These are phyloP conservation scores for Diaporthe citri DNA, from an alignment of 2,329 filamentous ascomycete species.

Conservation along the genomic window DNA sequence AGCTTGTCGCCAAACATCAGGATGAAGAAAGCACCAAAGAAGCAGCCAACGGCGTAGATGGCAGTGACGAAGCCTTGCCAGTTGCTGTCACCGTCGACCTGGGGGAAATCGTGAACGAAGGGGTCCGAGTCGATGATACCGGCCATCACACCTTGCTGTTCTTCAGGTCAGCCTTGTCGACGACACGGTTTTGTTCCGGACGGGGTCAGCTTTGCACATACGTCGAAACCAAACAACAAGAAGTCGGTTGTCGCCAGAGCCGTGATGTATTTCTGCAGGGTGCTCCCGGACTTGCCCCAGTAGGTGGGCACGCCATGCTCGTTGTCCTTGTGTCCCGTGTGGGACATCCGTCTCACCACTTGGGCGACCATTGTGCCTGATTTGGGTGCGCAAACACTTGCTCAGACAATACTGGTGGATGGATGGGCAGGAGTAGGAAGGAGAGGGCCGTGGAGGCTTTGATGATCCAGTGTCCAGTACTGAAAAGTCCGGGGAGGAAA, in stretches of 20 bases:
- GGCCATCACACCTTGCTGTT: slow-evolving; percentile 41
- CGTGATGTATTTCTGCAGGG: slow-evolving; percentile 39
- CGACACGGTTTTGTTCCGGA: accelerated
- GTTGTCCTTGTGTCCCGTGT: slow-evolving; percentile 40
- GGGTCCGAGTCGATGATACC: slow-evolving; percentile 35
- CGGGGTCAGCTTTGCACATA: background rate
- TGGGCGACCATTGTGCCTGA: slow-evolving; percentile 36
- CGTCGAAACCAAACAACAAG: slow-evolving; percentile 40
- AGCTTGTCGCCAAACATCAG: slow-evolving; percentile 64
- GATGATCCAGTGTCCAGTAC: slow-evolving; percentile 4
- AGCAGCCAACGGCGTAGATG: slow-evolving; percentile 58
- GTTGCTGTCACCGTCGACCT: slow-evolving; percentile 48
- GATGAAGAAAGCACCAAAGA: slow-evolving; percentile 55
- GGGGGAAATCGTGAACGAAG: slow-evolving; percentile 45
- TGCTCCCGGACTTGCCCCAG: slow-evolving; percentile 38
- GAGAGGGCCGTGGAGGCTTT: background rate
- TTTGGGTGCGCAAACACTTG: slow-evolving; percentile 11
- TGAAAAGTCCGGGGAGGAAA: slow-evolving; percentile 10
- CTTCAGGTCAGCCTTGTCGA: background rate
- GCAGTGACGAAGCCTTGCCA: slow-evolving; percentile 55
- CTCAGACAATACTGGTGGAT: background rate
- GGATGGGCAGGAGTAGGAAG: background rate
- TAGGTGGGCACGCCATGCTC: slow-evolving; percentile 40
- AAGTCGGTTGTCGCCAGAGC: slow-evolving; percentile 38
- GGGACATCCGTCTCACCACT: slow-evolving; percentile 32